phyloP scores from a whole-genome alignment of 2,329 filamentous ascomycete species.

The Penicillium polonicum region DNA sequence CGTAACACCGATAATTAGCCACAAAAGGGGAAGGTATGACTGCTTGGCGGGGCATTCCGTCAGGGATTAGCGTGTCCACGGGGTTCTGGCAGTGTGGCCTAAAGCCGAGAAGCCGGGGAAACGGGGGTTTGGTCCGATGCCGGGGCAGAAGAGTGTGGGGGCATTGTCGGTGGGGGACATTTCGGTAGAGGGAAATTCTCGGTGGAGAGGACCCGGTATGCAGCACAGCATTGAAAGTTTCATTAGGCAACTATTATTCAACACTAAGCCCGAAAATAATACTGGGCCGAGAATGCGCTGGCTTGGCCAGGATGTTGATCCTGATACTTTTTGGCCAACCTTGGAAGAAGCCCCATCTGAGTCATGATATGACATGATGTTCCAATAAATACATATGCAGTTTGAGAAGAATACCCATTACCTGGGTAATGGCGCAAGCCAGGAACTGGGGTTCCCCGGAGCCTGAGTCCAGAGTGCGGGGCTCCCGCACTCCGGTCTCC shows the following conservation, averaged over 20 bases:
- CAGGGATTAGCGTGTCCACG: background rate
- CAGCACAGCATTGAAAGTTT: background rate
- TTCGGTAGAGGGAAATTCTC: background rate
- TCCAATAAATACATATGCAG: too few relatives aligned
- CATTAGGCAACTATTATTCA: background rate
- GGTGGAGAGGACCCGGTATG: background rate
- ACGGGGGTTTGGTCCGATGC: background rate
- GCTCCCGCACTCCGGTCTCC: background rate
- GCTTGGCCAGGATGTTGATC: background rate
- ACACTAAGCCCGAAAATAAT: background rate
- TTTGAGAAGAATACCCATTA: too few relatives aligned
- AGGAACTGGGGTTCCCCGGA: background rate
- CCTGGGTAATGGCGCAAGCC: background rate
- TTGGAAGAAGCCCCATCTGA: too few relatives aligned
- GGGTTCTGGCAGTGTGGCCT: background rate
- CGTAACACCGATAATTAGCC: constrained; percentile 4
- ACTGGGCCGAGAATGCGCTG: background rate
- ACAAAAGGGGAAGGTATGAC: background rate
- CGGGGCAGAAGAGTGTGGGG: background rate
- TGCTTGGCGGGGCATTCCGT: background rate
- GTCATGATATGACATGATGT: too few relatives aligned
- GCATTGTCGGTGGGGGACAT: background rate
- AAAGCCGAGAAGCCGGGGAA: too few relatives aligned
- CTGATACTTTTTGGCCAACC: too few relatives aligned
- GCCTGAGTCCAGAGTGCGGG: background rate